Percentiles rank a stretch among this genome's conserved stretches.
These are phyloP conservation scores for Cucumis hystrix DNA, from an alignment of 306 rosid genomes.

Conservation along the genomic window DNA sequence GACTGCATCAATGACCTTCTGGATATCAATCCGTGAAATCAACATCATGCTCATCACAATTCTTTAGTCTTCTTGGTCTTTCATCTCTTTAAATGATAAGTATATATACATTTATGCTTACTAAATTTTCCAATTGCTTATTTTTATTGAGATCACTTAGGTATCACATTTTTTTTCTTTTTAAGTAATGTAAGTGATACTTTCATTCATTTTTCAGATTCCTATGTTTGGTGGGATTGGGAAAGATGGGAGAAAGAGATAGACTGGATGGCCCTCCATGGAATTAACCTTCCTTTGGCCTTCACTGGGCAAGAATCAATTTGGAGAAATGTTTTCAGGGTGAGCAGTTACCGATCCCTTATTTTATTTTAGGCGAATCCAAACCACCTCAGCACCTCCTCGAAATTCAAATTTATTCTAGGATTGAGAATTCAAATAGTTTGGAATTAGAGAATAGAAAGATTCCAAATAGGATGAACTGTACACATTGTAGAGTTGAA, in stretches of 20 bases:
- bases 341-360: slow-evolving; percentile 12
- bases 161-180: neutral
- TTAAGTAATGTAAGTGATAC: neutral
- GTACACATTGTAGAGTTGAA: neutral
- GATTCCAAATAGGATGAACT: neutral
- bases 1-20: neutral
- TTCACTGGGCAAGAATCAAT: slow-evolving; percentile 90
- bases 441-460: neutral
- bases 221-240: slow-evolving; percentile 99
- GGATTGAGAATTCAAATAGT: neutral
- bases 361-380: neutral
- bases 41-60: neutral
- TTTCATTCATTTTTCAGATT: slow-evolving; percentile 36
- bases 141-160: neutral
- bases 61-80: neutral
- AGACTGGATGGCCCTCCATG: slow-evolving; percentile 99
- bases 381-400: neutral
- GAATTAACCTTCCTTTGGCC: slow-evolving; percentile 90
- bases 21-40: neutral
- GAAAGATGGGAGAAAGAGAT: slow-evolving; percentile 94
- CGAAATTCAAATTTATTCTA: neutral
- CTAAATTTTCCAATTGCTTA: neutral
- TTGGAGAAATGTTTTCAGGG: slow-evolving; percentile 86
- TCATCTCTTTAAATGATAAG: neutral
- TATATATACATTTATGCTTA: neutral